Percentiles rank a stretch among this genome's conserved stretches.
These are phyloP conservation scores for Crassisporium funariophilum DNA, from an alignment of 768 basidiomycete genomes.

Conservation along the genomic window DNA sequence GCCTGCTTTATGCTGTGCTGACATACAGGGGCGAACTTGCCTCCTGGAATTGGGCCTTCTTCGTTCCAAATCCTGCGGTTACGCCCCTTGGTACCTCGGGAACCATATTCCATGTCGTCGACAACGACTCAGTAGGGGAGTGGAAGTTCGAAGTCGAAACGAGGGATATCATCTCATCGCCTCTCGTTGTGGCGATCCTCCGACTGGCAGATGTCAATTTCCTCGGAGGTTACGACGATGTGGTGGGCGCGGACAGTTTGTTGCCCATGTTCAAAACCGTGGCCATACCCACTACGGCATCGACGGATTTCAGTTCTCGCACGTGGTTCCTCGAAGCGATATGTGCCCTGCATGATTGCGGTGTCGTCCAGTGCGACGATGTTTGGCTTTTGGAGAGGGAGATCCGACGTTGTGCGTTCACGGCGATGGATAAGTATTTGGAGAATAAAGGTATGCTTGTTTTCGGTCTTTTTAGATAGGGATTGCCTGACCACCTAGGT, in stretches of 20 bases:
- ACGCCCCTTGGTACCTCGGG: constrained; percentile 45
- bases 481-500: constrained; percentile 1
- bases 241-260: constrained; percentile 43
- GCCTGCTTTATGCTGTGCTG: constrained; percentile 46
- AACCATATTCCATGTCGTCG: constrained; percentile 47
- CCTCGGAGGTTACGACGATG: constrained; percentile 44
- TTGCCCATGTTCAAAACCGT: constrained; percentile 47
- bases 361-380: constrained; percentile 50
- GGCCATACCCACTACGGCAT: constrained; percentile 33
- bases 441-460: constrained; percentile 41
- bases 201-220: constrained; percentile 43
- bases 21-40: constrained; percentile 48
- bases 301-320: constrained; percentile 44
- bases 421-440: constrained; percentile 51
- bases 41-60: constrained; percentile 54
- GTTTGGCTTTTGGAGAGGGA: constrained; percentile 50
- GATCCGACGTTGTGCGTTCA: constrained; percentile 46
- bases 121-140: constrained; percentile 26
- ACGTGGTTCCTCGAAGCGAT: constrained; percentile 53
- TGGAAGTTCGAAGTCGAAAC: constrained; percentile 45
- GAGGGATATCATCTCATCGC: constrained; percentile 40
- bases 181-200: constrained; percentile 46
- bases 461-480: not conserved
- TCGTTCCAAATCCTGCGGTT: constrained; percentile 40
- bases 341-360: constrained; percentile 48